Percentiles rank a stretch among this genome's conserved stretches.
These are phyloP conservation scores for Starmera quercuum DNA, from an alignment of 805 yeast species.

Conservation along the genomic window DNA sequence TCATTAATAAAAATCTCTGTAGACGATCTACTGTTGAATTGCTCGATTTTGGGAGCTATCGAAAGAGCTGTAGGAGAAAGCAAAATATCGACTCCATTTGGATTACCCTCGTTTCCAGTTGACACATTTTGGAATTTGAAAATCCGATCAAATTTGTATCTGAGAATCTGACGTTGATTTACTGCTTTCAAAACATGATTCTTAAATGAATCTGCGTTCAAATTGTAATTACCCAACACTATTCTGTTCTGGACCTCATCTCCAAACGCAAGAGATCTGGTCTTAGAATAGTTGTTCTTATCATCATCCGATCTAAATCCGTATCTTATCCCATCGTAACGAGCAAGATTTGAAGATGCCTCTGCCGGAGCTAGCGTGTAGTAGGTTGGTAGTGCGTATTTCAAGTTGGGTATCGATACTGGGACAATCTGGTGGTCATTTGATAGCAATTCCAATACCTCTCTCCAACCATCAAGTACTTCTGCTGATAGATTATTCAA, in stretches of 20 bases:
- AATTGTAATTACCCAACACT: constrained; percentile 76
- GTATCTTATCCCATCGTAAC: constrained; percentile 87
- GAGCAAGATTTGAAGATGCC: constrained; percentile 84
- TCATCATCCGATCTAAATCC: constrained; percentile 46
- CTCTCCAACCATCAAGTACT: constrained; percentile 40
- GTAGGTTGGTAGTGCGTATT: constrained; percentile 66
- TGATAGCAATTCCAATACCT: constrained; percentile 35
- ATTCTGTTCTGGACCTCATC: constrained; percentile 78
- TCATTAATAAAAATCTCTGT: constrained; percentile 72
- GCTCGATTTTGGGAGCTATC: constrained; percentile 44
- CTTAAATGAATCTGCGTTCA: constrained; percentile 62
- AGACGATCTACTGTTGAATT: constrained; percentile 37
- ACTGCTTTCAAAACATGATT: constrained; percentile 78
- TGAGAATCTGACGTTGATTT: constrained; percentile 49
- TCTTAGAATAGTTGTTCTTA: constrained; percentile 39
- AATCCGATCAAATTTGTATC: constrained; percentile 55
- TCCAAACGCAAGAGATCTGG: constrained; percentile 68
- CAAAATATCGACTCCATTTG: constrained; percentile 54
- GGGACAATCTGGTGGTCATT: constrained; percentile 40
- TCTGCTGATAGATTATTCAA: constrained; percentile 44
- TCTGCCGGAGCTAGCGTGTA: constrained; percentile 89
- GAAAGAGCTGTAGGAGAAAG: constrained; percentile 66
- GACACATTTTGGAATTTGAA: constrained; percentile 46
- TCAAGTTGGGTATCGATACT: constrained; percentile 66
- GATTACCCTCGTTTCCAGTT: constrained; percentile 7